Evolutionary conservation across 2,329 filamentous ascomycete genomes (phyloP).

Genomic region (Paraconiothyrium sp.): DNA sequence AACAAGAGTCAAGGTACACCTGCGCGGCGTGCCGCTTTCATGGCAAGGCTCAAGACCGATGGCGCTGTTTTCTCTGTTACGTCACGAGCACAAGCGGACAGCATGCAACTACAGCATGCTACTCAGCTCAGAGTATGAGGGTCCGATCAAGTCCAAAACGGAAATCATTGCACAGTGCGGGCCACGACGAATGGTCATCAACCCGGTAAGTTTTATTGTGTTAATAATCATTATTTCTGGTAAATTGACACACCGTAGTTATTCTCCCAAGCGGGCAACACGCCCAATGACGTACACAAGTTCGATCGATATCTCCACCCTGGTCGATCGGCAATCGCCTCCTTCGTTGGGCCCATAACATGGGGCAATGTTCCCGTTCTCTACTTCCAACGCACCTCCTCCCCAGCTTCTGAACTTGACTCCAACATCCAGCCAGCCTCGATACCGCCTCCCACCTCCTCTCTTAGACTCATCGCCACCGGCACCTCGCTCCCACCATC

Average conservation of each 20-base stretch:
- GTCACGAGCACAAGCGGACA: constrained; percentile 95
- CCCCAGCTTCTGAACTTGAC: constrained; percentile 28
- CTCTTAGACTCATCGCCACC: constrained; percentile 80
- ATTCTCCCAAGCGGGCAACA: constrained; percentile 88
- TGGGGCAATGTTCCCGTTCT: constrained; percentile 93
- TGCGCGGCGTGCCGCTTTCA: constrained; percentile 67
- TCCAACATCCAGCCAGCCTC: constrained; percentile 18
- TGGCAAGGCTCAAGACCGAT: constrained; percentile 69
- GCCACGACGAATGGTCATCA: constrained; percentile 84
- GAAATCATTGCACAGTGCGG: constrained; percentile 92
- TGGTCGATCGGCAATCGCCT: constrained; percentile 86
- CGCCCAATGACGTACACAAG: constrained; percentile 97
- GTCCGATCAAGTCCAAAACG: constrained; percentile 88
- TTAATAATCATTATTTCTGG: neutral
- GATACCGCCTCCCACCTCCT: constrained; percentile 17
- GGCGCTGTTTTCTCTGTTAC: constrained; percentile 83
- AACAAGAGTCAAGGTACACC: constrained; percentile 81
- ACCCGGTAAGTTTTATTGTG: constrained; percentile 62
- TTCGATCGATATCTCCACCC: constrained; percentile 92
- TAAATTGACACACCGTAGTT: constrained; percentile 53
- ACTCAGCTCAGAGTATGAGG: constrained; percentile 77
- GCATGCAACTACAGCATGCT: constrained; percentile 87
- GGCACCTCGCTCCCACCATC: constrained; percentile 86
- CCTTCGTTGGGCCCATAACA: constrained; percentile 87
- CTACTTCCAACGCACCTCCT: constrained; percentile 75